Evolutionary conservation across 148 eudicot genomes (phyloP).

Genomic region (Fallopia convolvulus): DNA sequence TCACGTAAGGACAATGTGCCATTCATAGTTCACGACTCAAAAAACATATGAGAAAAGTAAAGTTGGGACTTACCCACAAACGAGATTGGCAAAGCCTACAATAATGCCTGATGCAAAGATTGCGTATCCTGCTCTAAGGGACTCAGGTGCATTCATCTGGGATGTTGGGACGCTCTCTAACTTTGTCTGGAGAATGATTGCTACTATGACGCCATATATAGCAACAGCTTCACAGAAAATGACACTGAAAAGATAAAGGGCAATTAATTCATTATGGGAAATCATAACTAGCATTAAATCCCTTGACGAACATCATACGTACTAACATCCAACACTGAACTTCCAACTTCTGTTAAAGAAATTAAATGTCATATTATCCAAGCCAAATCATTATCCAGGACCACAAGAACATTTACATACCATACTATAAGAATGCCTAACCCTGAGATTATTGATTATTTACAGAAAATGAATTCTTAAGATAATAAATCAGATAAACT

Average conservation of each 20-base stretch:
- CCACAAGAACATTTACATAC: neutral
- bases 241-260: conserved; percentile 41
- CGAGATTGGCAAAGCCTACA: conserved; percentile 96
- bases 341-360: neutral
- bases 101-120: conserved; percentile 96
- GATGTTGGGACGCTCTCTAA: conserved; percentile 86
- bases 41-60: neutral
- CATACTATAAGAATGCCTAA: neutral
- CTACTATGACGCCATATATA: conserved; percentile 96
- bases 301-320: neutral
- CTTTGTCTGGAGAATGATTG: conserved; percentile 93
- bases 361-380: neutral
- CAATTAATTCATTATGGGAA: neutral
- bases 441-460: neutral
- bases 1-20: neutral
- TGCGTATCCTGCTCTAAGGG: conserved; percentile 96
- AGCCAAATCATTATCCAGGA: neutral
- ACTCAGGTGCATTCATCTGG: conserved; percentile 59
- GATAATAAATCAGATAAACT: too few species aligned
- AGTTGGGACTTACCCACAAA: conserved; percentile 66
- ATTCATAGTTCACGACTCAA: neutral
- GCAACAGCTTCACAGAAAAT: conserved; percentile 99
- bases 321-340: neutral
- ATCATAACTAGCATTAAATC: neutral
- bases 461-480: too few species aligned